Conservation (phyloP, 345 rosid species). For the Hevea brasiliensis region DNA sequence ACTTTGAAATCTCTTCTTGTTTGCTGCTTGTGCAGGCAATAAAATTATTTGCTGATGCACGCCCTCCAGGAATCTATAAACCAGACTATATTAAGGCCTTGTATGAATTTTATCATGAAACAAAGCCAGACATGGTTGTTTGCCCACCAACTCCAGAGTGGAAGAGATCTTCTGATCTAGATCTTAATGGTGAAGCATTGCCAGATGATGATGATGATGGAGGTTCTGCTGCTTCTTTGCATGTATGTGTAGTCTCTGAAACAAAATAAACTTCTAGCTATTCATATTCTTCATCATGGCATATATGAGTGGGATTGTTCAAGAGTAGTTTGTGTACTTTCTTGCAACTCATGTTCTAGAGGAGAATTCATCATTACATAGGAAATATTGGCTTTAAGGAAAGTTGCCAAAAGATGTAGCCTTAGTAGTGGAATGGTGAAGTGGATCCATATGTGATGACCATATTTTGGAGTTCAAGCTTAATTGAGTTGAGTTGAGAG, state of each 20-base stretch:
- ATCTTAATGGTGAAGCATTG: constrained; percentile 95
- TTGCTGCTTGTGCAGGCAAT: constrained; percentile 59
- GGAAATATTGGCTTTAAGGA: not conserved
- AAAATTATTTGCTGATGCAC: constrained; percentile 74
- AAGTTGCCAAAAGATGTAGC: no score
- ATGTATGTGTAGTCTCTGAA: constrained; percentile 40
- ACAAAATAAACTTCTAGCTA: constrained; percentile 13
- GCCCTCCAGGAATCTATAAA: constrained; percentile 98
- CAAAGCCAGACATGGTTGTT: constrained; percentile 60
- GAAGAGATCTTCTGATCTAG: constrained; percentile 91
- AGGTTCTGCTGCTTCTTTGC: constrained; percentile 41
- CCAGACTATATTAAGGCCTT: constrained; percentile 83
- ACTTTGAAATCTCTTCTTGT: constrained; percentile 15
- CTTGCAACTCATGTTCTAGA: not conserved
- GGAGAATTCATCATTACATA: not conserved
- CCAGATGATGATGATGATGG: constrained; percentile 72
- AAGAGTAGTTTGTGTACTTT: not conserved
- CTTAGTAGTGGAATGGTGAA: no score
- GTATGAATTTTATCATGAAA: constrained; percentile 88
- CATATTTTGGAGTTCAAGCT: no score
- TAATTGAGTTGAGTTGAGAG: not conserved
- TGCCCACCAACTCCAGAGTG: constrained; percentile 96
- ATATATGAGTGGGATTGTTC: not conserved
- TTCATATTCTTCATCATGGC: not conserved
- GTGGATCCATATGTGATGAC: no score